Evolutionary conservation across 352 stramenopile species (phyloP), one percentile per base, ranked within the genome.

Genomic region (Globisporangium alternatum): DNA sequence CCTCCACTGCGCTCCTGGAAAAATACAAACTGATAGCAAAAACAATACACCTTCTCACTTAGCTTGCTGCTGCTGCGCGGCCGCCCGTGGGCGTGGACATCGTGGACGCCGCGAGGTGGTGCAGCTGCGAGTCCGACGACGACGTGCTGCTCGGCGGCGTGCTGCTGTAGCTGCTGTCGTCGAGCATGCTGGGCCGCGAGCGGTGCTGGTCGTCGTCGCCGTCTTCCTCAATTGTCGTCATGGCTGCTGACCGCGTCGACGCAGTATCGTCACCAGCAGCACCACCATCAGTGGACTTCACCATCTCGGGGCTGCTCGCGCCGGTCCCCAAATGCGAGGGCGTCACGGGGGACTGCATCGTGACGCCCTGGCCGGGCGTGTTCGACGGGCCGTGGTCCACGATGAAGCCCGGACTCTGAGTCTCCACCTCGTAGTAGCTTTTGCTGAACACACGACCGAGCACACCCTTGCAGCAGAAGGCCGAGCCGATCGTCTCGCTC

Each of bases 361-460:
- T 87, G 47, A 84, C 76, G 31, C 79, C 65, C 68, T 91, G 83
- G 1, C 83, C 83, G 10, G 83, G 83, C 6, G 83, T 91, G 43
- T 91, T 82, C 25, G 80, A 89, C 13, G 69, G 67, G 9, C 75
- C 76, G 44, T 84, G 77, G 15, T 72, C 62, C 28, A 72, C 62
- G 28, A 83, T 37, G 56, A 90, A 84, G n/a, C 83, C 81, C 5
- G 83, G 83, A 52, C 81, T 93, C 64, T 83, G 75, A 19, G 86
- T 91, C 64, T 92, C 77, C 49, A 94, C 80, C 63, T 91, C 86
- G 67, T 91, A 92, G 72, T 94, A 94, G 12, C 76, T 81, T n/a
- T 80, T 82, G 53, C 67, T 72, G 41, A 89, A 78, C 62, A 90
- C 68, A 45, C 77, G 78, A 21, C 76, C 63, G 51, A 88, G 47